phyloP scores from a whole-genome alignment of 345 rosid species.

The Durio zibethinus region DNA sequence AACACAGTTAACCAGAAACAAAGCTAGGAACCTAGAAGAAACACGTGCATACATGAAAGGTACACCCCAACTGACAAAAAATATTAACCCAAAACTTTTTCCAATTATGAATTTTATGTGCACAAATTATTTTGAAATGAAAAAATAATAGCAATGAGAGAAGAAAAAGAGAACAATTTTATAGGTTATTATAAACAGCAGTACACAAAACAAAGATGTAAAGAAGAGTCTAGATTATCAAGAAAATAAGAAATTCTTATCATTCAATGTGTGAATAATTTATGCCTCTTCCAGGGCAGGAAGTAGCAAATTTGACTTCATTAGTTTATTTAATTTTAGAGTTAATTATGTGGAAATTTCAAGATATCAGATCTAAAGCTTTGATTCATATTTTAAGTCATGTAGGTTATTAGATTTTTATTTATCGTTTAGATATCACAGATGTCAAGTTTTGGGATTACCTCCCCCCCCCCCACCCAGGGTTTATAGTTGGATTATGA shows the following conservation, averaged over 20 bases:
- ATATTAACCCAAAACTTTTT: not conserved
- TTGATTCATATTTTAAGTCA: not conserved
- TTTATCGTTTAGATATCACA: not conserved
- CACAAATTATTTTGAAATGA: not conserved
- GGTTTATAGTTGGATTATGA: too few relatives aligned
- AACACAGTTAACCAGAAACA: not conserved
- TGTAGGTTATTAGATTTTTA: not conserved
- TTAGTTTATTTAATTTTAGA: not conserved
- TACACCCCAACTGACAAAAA: not conserved
- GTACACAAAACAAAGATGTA: not conserved
- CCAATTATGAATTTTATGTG: not conserved
- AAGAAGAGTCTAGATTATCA: not conserved
- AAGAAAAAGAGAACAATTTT: not conserved
- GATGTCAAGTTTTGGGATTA: too few relatives aligned
- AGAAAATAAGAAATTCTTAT: not conserved
- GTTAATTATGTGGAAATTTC: not conserved
- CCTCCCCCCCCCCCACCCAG: too few relatives aligned
- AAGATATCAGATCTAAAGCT: not conserved
- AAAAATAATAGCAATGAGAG: not conserved
- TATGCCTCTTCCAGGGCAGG: not conserved
- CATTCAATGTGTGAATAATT: not conserved
- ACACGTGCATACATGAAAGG: not conserved
- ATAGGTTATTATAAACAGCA: not conserved
- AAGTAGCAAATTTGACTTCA: conserved; percentile 2
- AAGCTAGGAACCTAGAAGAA: conserved; percentile 1